These are phyloP conservation scores for Hypoxylon sp. DNA, from an alignment of 2,329 filamentous ascomycete genomes.

Conservation along the genomic window DNA sequence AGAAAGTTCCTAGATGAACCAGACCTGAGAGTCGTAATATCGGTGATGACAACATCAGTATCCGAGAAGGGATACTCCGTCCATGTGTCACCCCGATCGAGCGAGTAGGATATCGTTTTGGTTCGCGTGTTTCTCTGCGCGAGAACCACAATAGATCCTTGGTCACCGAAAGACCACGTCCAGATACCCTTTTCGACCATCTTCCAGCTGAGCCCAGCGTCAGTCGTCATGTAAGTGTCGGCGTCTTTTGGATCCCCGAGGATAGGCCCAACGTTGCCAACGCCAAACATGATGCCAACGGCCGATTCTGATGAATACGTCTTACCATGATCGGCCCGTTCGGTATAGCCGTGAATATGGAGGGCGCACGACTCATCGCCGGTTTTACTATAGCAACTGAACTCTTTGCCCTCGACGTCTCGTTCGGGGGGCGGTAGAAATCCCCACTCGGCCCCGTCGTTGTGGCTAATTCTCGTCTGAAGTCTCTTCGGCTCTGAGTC, in stretches of 20 bases:
- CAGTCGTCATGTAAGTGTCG: conserved; percentile 90
- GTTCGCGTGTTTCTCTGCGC: conserved; percentile 80
- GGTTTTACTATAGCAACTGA: conserved; percentile 73
- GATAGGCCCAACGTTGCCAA: conserved; percentile 87
- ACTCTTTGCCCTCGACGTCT: conserved; percentile 79
- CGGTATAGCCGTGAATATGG: conserved; percentile 96
- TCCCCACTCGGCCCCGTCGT: conserved; percentile 91
- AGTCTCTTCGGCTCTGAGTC: conserved; percentile 81
- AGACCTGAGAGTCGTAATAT: conserved; percentile 89
- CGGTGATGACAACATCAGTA: conserved; percentile 78
- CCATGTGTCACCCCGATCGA: conserved; percentile 88
- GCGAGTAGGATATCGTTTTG: conserved; percentile 79
- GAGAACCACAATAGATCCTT: conserved; percentile 92
- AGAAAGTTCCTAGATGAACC: conserved; percentile 93
- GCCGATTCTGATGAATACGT: conserved; percentile 92
- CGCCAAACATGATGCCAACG: conserved; percentile 89
- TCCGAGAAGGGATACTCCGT: conserved; percentile 79
- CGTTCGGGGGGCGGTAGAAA: conserved; percentile 79
- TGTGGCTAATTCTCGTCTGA: conserved; percentile 94
- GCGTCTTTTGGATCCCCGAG: conserved; percentile 78
- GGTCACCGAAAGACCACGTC: conserved; percentile 96
- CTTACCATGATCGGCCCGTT: conserved; percentile 83
- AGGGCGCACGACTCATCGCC: conserved; percentile 81
- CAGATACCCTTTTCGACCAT: conserved; percentile 89
- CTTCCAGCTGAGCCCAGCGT: conserved; percentile 92